These are phyloP conservation scores for Candida peoriensis DNA, from an alignment of 805 yeast genomes.

Conservation along the genomic window DNA sequence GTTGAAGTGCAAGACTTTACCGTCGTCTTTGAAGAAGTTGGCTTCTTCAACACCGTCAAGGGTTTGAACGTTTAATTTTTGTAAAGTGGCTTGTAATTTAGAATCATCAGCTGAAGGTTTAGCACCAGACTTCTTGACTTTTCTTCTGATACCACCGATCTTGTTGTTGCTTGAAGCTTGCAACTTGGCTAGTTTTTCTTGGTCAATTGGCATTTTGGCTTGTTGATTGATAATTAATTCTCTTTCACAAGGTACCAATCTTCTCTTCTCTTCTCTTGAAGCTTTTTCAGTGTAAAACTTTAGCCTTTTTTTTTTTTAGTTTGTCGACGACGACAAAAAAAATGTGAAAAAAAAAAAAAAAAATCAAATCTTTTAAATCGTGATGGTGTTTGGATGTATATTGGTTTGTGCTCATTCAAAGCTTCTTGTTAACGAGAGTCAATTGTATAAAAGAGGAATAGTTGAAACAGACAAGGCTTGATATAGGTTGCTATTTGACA, in stretches of 20 bases:
- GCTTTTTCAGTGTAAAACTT: slow-evolving; percentile 7
- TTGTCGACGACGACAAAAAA: slow-evolving; percentile 4
- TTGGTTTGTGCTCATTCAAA: no score
- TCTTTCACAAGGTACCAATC: no score
- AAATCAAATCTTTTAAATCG: no score
- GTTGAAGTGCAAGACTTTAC: slow-evolving; percentile 92
- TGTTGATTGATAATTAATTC: background rate
- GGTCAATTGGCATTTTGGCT: slow-evolving; percentile 74
- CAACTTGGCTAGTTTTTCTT: slow-evolving; percentile 89
- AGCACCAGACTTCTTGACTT: slow-evolving; percentile 72
- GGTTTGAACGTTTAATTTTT: slow-evolving; percentile 84
- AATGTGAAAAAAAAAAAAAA: slow-evolving; percentile 1
- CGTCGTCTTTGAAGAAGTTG: slow-evolving; percentile 95
- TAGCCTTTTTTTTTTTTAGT: slow-evolving; percentile 4
- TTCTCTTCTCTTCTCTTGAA: slow-evolving; percentile 5
- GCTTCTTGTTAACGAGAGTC: no score
- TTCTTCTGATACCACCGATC: slow-evolving; percentile 85
- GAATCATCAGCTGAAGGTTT: slow-evolving; percentile 78
- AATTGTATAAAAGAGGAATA: no score
- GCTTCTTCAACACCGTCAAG: slow-evolving; percentile 93
- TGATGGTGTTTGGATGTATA: slow-evolving; percentile 12
- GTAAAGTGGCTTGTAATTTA: slow-evolving; percentile 83
- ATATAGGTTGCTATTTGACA: no score
- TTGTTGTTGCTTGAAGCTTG: slow-evolving; percentile 82
- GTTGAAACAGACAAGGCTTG: no score